Evolutionary conservation across 208 protist genomes (phyloP).

Genomic region (Acanthamoeba rhysodes): DNA sequence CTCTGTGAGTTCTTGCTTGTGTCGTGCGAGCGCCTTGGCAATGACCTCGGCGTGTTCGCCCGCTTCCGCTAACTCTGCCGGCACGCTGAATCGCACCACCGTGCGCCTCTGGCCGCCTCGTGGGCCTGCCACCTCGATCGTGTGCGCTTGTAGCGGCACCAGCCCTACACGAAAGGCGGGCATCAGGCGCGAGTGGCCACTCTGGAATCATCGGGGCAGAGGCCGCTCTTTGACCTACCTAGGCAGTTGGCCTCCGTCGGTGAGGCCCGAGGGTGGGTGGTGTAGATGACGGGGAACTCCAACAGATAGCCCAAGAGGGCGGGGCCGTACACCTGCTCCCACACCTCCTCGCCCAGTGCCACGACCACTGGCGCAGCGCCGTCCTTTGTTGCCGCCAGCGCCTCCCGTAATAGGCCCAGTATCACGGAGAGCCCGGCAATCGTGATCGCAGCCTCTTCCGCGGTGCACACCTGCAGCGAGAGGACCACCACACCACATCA

Average conservation of each 20-base stretch:
- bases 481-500: neutral
- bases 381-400: neutral
- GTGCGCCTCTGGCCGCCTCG: neutral
- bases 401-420: neutral
- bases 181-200: no score
- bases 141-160: neutral
- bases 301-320: conserved; percentile 13
- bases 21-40: neutral
- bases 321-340: neutral
- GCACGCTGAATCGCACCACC: neutral
- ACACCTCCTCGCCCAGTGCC: neutral
- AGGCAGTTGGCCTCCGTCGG: conserved; percentile 1
- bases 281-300: conserved; percentile 42
- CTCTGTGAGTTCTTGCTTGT: neutral
- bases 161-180: neutral
- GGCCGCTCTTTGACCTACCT: no score
- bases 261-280: neutral
- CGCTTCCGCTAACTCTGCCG: neutral
- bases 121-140: neutral
- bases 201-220: no score
- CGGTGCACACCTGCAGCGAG: neutral
- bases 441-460: neutral
- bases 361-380: neutral
- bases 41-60: neutral
- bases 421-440: neutral